Evolutionary conservation across 2,329 filamentous ascomycete genomes (phyloP).

Genomic region (Colletotrichum sp.): DNA sequence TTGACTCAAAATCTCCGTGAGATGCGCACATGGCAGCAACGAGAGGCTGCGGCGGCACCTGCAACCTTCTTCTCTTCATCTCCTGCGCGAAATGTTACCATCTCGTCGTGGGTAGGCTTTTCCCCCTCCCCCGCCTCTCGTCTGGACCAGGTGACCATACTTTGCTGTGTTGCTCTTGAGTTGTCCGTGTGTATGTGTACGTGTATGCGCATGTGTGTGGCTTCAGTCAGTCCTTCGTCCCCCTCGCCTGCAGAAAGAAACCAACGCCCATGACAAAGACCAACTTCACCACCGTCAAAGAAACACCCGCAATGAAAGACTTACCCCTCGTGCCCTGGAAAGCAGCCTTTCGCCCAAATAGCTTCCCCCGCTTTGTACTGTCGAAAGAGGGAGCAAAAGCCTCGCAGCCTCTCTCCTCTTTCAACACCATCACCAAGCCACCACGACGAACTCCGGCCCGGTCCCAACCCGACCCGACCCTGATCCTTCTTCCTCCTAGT

Average conservation of each 20-base stretch:
- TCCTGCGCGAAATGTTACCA: not conserved
- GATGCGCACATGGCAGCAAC: not conserved
- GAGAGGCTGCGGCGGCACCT: constrained; percentile 14
- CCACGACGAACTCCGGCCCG: not conserved
- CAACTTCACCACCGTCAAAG: not conserved
- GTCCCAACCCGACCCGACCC: not conserved
- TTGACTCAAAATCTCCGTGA: not conserved
- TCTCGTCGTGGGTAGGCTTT: not conserved
- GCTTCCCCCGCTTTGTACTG: not conserved
- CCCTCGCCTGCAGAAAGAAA: not conserved
- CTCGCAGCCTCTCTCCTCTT: not conserved
- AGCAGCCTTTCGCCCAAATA: not conserved
- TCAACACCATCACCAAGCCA: not conserved
- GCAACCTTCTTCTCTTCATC: not conserved
- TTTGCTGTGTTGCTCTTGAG: not conserved
- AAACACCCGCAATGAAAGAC: not conserved
- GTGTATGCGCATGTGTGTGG: not conserved
- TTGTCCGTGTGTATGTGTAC: not conserved
- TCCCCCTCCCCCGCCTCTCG: not conserved
- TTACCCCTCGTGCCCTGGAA: not conserved
- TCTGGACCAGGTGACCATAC: not conserved
- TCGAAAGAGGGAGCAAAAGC: not conserved
- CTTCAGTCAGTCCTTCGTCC: not conserved
- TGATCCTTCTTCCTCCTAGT: not conserved
- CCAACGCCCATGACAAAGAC: not conserved